These are phyloP conservation scores for Aureobasidium sp. DNA, from an alignment of 2,329 filamentous ascomycete genomes.

Conservation along the genomic window DNA sequence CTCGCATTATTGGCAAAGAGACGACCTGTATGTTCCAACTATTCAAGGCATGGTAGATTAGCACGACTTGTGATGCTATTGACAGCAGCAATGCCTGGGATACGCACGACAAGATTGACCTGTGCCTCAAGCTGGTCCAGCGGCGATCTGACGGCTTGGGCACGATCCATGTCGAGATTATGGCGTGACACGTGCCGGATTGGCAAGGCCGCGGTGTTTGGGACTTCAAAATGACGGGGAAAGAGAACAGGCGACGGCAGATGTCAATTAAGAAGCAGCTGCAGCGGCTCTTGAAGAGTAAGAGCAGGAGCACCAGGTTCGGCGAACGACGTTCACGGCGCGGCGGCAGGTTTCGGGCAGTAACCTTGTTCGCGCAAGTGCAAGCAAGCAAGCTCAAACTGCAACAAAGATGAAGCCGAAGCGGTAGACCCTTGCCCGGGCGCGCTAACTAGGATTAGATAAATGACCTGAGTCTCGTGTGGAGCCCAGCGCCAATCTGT, in stretches of 20 bases:
- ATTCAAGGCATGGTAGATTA: not conserved
- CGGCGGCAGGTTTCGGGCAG: not conserved
- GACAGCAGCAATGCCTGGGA: not conserved
- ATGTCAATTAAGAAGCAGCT: not conserved
- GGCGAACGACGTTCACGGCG: not conserved
- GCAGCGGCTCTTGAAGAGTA: not conserved
- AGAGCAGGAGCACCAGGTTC: not conserved
- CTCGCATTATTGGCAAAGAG: conserved; percentile 33
- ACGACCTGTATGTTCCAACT: conserved; percentile 37
- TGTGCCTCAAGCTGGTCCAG: conserved; percentile 39
- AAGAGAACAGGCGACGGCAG: not conserved
- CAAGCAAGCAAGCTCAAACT: not conserved
- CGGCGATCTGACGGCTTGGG: conserved; percentile 17
- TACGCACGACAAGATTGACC: conserved; percentile 38
- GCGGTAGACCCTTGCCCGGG: not conserved
- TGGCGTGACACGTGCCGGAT: conserved; percentile 6
- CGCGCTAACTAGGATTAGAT: conserved; percentile 1
- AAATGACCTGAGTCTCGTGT: not conserved
- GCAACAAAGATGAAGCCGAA: not conserved
- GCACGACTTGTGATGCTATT: not conserved
- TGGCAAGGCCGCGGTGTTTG: not conserved
- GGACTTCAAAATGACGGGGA: not conserved
- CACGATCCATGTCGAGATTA: conserved; percentile 12
- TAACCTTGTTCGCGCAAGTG: not conserved
- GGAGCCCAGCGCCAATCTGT: not conserved